Conservation (phyloP, 805 yeast genomes). For the Saturnispora gosingensis region DNA sequence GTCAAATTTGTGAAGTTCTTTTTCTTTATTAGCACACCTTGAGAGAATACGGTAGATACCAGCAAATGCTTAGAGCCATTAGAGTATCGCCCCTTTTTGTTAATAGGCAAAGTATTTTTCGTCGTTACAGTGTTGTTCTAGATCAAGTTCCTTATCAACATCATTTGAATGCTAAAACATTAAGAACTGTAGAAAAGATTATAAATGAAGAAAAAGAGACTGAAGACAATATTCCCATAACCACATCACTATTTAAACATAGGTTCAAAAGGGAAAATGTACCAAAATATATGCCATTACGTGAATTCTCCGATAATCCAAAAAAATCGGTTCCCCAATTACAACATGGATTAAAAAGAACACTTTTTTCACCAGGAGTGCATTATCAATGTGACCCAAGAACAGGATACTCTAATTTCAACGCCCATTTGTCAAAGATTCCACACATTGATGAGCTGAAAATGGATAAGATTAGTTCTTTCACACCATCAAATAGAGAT, state of each 20-base stretch:
- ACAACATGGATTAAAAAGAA: constrained; percentile 59
- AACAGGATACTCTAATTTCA: constrained; percentile 62
- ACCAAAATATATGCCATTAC: constrained; percentile 17
- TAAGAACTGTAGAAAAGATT: not conserved
- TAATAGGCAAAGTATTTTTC: not conserved
- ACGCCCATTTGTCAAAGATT: constrained; percentile 48
- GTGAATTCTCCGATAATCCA: constrained; percentile 10
- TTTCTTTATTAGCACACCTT: not conserved
- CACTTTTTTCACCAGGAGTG: constrained; percentile 72
- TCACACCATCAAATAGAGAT: constrained; percentile 65
- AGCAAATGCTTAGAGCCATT: not conserved
- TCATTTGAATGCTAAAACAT: not conserved
- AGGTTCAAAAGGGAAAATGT: not conserved
- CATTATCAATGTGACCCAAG: constrained; percentile 74
- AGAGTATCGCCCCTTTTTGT: not conserved
- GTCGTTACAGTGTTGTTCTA: not conserved
- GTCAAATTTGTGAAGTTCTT: not conserved
- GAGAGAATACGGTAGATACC: not conserved
- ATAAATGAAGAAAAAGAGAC: not conserved
- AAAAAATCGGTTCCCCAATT: constrained; percentile 39
- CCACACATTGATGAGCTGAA: constrained; percentile 60
- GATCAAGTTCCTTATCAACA: not conserved
- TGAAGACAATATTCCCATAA: not conserved
- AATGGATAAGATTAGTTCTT: constrained; percentile 43
- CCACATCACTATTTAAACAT: constrained; percentile 1